A percentile compares a stretch with the other conserved stretches of the same genome.
These are phyloP conservation scores for Penicillium sp. DNA, from an alignment of 2,329 filamentous ascomycete genomes.

Conservation along the genomic window DNA sequence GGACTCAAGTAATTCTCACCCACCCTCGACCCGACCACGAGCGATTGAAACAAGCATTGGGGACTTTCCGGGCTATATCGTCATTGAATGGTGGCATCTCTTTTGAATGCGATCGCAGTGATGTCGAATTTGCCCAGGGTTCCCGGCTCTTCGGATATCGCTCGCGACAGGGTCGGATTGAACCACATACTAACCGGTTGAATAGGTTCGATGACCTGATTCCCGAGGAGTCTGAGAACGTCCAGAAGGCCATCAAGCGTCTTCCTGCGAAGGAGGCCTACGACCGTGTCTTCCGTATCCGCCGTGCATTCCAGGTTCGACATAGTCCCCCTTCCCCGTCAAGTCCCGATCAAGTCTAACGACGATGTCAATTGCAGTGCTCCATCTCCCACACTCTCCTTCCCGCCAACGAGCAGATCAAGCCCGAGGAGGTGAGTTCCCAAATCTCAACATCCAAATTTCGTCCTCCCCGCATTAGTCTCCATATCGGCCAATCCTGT, in stretches of 20 bases:
- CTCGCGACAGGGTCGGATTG: conserved; percentile 4
- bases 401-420: conserved; percentile 67
- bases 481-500: conserved; percentile 37
- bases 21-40: conserved; percentile 15
- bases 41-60: conserved; percentile 8
- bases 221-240: conserved; percentile 84
- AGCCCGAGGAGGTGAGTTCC: conserved; percentile 62
- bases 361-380: conserved; percentile 50
- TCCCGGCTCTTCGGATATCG: conserved; percentile 16
- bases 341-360: conserved; percentile 21
- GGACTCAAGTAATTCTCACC: conserved; percentile 72
- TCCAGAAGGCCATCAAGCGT: conserved; percentile 86
- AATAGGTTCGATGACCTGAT: conserved; percentile 89
- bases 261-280: conserved; percentile 88
- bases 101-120: conserved; percentile 3
- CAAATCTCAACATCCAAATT: conserved; percentile 11
- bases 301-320: conserved; percentile 84
- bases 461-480: conserved; percentile 28
- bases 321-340: conserved; percentile 5
- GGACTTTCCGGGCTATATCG: neutral
- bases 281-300: conserved; percentile 96
- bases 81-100: neutral
- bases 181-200: conserved; percentile 17
- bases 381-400: conserved; percentile 67
- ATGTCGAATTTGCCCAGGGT: conserved; percentile 13